A percentile compares a stretch with the other conserved stretches of the same genome.
These are phyloP conservation scores for Aspergillus ostianus DNA, from an alignment of 495 filamentous ascomycete genomes.

Conservation along the genomic window DNA sequence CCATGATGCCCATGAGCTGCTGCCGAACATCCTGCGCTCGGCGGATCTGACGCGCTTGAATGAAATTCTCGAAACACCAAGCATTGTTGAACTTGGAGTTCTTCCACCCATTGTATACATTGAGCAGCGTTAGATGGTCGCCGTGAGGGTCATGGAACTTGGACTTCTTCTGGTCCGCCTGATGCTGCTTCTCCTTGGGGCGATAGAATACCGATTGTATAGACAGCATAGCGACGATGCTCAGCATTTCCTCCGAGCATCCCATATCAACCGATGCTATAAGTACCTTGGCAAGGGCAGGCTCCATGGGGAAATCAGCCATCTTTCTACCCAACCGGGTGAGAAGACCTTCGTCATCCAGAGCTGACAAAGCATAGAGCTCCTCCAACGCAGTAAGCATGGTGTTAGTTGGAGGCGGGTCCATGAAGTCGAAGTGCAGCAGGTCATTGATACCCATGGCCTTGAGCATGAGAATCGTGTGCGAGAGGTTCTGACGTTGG, in stretches of 20 bases:
- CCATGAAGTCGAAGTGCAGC: slow-evolving; percentile 98
- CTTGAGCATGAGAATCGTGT: slow-evolving; percentile 97
- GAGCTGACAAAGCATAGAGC: slow-evolving; percentile 83
- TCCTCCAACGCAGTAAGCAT: slow-evolving; percentile 97
- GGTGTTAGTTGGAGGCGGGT: slow-evolving; percentile 93
- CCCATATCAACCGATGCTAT: slow-evolving; percentile 83
- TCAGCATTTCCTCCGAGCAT: slow-evolving; percentile 91
- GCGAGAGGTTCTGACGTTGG: slow-evolving; percentile 89
- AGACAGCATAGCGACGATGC: slow-evolving; percentile 92
- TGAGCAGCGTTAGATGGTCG: slow-evolving; percentile 90
- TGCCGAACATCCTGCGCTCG: slow-evolving; percentile 89
- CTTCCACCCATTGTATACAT: slow-evolving; percentile 97
- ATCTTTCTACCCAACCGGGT: slow-evolving; percentile 93
- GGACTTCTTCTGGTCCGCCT: slow-evolving; percentile 95
- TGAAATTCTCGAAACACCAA: slow-evolving; percentile 98
- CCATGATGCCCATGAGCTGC: slow-evolving; percentile 91
- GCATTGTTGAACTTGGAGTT: slow-evolving; percentile 72
- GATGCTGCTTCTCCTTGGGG: slow-evolving; percentile 92
- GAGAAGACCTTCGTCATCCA: slow-evolving; percentile 94
- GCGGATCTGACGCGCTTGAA: slow-evolving; percentile 83
- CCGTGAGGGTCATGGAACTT: slow-evolving; percentile 96
- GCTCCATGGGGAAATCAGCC: slow-evolving; percentile 97
- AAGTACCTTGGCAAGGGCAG: slow-evolving; percentile 82
- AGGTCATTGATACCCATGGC: slow-evolving; percentile 99
- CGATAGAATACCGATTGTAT: slow-evolving; percentile 86